A percentile compares a stretch with the other conserved stretches of the same genome.
phyloP scores from a whole-genome alignment of 202 grass and related monocot species.

The Dendrocalamus latiflorus region DNA sequence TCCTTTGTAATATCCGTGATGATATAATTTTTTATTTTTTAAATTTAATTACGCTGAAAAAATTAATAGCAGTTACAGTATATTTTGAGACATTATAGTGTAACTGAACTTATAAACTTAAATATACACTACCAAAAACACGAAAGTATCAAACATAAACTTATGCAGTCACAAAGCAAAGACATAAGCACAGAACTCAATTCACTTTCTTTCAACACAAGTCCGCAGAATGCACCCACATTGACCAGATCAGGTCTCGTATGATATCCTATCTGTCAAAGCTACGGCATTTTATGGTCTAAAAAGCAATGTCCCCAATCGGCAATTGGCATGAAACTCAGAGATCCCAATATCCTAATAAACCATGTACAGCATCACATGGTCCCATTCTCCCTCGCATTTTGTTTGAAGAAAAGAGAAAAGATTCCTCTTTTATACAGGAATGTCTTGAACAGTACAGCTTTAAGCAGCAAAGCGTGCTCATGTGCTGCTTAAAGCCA shows the following conservation, averaged over 20 bases:
- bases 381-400: slow-evolving; percentile 19
- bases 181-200: no score
- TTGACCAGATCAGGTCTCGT: slow-evolving; percentile 12
- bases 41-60: no score
- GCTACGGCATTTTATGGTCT: not conserved
- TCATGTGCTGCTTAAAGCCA: slow-evolving; percentile 26
- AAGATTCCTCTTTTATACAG: slow-evolving; percentile 31
- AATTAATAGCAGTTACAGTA: no score
- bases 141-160: no score
- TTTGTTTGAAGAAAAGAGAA: slow-evolving; percentile 31
- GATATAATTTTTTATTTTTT: no score
- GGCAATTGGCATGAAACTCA: slow-evolving; percentile 28
- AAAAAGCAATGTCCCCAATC: not conserved
- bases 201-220: no score
- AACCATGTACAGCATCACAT: slow-evolving; percentile 5
- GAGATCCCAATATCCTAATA: slow-evolving; percentile 1
- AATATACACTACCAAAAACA: no score
- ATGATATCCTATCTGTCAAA: slow-evolving; percentile 2
- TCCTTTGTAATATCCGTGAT: no score
- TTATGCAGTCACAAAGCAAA: no score
- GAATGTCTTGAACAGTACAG: slow-evolving; percentile 11
- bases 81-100: no score
- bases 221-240: not conserved
- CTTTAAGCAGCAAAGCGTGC: slow-evolving; percentile 21
- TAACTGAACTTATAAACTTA: no score